These are phyloP conservation scores for Suhomyces sp. DNA, from an alignment of 805 yeast genomes.

Conservation along the genomic window DNA sequence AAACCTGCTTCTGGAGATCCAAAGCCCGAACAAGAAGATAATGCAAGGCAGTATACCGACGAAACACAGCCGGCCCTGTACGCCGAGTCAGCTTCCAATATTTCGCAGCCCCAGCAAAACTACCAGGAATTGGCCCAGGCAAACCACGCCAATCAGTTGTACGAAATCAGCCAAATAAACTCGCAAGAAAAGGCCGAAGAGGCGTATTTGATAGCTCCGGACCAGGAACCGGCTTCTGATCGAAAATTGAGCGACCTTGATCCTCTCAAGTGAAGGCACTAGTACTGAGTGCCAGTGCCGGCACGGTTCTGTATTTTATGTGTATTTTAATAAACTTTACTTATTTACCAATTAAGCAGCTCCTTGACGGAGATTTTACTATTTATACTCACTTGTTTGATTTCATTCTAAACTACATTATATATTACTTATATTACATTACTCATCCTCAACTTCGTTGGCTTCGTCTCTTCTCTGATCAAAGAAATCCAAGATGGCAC, in stretches of 20 bases:
- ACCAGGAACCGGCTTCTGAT: neutral
- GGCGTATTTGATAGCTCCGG: conserved; percentile 1
- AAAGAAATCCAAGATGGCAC: conserved; percentile 69
- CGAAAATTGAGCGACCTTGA: neutral
- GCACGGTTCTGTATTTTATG: neutral
- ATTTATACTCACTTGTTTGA: too few relatives aligned
- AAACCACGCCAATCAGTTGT: conserved; percentile 5
- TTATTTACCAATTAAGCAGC: neutral
- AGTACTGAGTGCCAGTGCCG: neutral
- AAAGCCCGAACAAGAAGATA: neutral
- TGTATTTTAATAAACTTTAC: neutral
- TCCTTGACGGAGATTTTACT: too few relatives aligned
- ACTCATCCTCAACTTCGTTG: conserved; percentile 1
- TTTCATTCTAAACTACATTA: neutral
- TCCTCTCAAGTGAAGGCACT: neutral
- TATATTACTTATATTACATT: neutral
- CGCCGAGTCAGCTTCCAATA: neutral
- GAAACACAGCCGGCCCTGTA: neutral
- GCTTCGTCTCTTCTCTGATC: conserved; percentile 28
- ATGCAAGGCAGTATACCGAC: neutral
- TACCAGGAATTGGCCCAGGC: conserved; percentile 2
- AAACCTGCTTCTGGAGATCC: neutral
- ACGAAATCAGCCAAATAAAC: conserved; percentile 6
- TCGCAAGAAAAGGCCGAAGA: conserved; percentile 5
- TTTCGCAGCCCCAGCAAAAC: neutral